Percentiles rank a stretch among this genome's conserved stretches.
Conservation (phyloP, 2,329 filamentous ascomycete species). For the Magnaporthiopsis incrustans region DNA sequence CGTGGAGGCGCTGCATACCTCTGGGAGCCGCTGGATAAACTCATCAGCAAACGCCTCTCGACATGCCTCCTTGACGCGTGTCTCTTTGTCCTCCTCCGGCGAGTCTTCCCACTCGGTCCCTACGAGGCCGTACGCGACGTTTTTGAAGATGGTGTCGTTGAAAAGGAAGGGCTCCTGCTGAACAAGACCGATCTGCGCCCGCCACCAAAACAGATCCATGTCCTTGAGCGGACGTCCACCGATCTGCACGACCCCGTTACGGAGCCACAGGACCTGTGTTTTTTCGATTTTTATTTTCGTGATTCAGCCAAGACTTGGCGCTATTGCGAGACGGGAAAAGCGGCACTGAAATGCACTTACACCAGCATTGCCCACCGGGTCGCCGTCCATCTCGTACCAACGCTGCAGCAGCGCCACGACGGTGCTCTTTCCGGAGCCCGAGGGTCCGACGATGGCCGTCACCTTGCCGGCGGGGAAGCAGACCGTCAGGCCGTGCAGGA, state of each 20-base stretch:
- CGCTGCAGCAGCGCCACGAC: slow-evolving; percentile 61
- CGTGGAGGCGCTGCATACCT: slow-evolving; percentile 24
- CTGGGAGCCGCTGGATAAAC: slow-evolving; percentile 56
- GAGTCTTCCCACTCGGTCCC: slow-evolving; percentile 30
- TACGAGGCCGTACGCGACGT: slow-evolving; percentile 44
- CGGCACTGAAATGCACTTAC: slow-evolving; percentile 4
- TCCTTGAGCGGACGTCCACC: slow-evolving; percentile 23
- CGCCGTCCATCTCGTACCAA: slow-evolving; percentile 55
- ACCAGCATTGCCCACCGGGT: slow-evolving; percentile 23
- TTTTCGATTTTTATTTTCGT: neutral
- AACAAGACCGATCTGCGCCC: slow-evolving; percentile 35
- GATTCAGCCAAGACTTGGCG: neutral
- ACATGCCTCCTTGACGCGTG: slow-evolving; percentile 56
- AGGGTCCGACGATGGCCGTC: slow-evolving; percentile 73
- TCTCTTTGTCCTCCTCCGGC: slow-evolving; percentile 33
- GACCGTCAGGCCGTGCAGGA: slow-evolving; percentile 42
- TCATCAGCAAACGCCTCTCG: slow-evolving; percentile 62
- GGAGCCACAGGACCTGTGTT: slow-evolving; percentile 16
- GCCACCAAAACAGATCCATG: slow-evolving; percentile 55
- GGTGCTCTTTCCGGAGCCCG: slow-evolving; percentile 77
- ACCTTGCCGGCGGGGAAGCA: slow-evolving; percentile 59
- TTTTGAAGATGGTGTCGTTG: slow-evolving; percentile 40
- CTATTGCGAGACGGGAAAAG: neutral
- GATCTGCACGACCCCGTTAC: slow-evolving; percentile 17
- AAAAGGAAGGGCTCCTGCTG: slow-evolving; percentile 35